Conservation (phyloP, 495 filamentous ascomycete genomes). For the Penicillium roqueforti region DNA sequence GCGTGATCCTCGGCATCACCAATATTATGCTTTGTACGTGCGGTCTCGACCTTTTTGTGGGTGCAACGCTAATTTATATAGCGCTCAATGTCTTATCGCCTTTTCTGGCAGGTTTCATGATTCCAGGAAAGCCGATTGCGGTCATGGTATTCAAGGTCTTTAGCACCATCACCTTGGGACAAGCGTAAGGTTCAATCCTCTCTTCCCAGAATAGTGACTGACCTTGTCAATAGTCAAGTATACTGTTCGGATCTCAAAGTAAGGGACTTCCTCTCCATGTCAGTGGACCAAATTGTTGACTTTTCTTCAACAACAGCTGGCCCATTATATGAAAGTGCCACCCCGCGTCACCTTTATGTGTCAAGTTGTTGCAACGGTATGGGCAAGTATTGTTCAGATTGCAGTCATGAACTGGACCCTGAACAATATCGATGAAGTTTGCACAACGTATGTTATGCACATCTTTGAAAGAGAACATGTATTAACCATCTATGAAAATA, state of each 20-base stretch:
- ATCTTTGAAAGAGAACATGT: not conserved
- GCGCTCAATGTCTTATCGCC: constrained; percentile 59
- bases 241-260: constrained; percentile 23
- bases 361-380: constrained; percentile 55
- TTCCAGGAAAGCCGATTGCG: constrained; percentile 55
- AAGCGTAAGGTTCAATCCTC: constrained; percentile 18
- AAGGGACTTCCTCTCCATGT: not conserved
- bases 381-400: constrained; percentile 58
- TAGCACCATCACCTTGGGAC: constrained; percentile 57
- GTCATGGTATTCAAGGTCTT: constrained; percentile 67
- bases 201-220: not conserved
- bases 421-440: constrained; percentile 52
- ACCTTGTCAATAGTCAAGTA: constrained; percentile 6
- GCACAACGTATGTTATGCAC: constrained; percentile 42
- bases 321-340: constrained; percentile 65
- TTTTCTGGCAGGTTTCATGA: constrained; percentile 60
- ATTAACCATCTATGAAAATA: constrained; percentile 17
- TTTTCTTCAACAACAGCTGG: constrained; percentile 41
- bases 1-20: constrained; percentile 49
- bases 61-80: constrained; percentile 17
- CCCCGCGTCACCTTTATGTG: constrained; percentile 60
- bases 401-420: constrained; percentile 57
- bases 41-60: not conserved
- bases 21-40: constrained; percentile 42
- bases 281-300: not conserved